These are phyloP conservation scores for Marvania coccoides DNA, from an alignment of 139 green algal species.

Conservation along the genomic window DNA sequence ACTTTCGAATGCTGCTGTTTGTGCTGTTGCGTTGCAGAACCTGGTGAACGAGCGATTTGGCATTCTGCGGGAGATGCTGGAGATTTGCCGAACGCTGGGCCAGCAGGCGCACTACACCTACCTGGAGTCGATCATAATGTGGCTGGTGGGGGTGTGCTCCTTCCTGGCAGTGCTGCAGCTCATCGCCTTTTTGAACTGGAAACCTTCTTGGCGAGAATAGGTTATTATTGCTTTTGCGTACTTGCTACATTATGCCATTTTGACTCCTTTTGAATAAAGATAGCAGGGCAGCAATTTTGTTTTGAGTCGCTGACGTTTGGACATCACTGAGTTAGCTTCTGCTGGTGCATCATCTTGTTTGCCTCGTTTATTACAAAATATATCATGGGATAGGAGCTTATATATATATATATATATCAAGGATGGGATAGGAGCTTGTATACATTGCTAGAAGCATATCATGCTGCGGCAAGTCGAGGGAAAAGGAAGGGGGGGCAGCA, in stretches of 20 bases:
- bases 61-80: conserved; percentile 69
- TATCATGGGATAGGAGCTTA: no score
- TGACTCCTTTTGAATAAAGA: not conserved
- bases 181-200: conserved; percentile 1
- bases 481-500: no score
- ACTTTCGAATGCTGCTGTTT: no score
- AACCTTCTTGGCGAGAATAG: conserved; percentile 12
- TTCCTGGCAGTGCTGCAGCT: conserved; percentile 16
- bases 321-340: not conserved
- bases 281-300: not conserved
- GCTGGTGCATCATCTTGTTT: not conserved
- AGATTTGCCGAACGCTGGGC: conserved; percentile 38
- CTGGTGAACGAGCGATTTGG: conserved; percentile 42
- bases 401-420: not conserved
- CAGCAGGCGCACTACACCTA: conserved; percentile 45
- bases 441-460: not conserved
- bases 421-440: not conserved
- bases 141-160: conserved; percentile 17
- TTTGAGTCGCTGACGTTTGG: no score
- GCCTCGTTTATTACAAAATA: not conserved
- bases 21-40: no score
- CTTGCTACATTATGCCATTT: not conserved
- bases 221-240: not conserved
- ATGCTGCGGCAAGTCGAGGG: no score
- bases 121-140: conserved; percentile 56